Evolutionary conservation across 352 stramenopile genomes (phyloP).

Genomic region (Phytophthora colocasiae): DNA sequence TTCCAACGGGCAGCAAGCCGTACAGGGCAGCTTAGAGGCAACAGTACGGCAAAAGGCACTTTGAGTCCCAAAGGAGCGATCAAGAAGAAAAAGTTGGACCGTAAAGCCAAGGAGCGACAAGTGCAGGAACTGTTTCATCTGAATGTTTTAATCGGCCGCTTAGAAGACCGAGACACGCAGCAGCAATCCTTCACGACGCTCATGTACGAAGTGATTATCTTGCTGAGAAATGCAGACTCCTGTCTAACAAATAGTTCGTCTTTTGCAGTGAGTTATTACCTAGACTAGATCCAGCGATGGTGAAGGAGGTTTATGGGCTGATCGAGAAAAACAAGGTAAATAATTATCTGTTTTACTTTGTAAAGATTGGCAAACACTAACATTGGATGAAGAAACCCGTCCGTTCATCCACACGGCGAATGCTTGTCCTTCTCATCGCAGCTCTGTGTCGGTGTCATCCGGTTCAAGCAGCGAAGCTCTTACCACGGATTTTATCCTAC

Average conservation of each 20-base stretch:
- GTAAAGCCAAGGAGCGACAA: constrained; percentile 52
- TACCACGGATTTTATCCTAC: constrained; percentile 57
- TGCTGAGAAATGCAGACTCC: not conserved
- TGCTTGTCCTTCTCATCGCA: constrained; percentile 67
- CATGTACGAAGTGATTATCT: constrained; percentile 38
- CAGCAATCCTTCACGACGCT: constrained; percentile 61
- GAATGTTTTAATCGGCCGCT: constrained; percentile 54
- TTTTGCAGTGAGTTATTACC: constrained; percentile 47
- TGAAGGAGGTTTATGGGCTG: constrained; percentile 48
- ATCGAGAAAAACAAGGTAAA: constrained; percentile 74
- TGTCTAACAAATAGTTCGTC: constrained; percentile 4
- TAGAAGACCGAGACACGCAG: constrained; percentile 76
- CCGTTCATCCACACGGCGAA: constrained; percentile 59
- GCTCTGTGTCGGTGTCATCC: constrained; percentile 63
- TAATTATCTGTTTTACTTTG: not conserved
- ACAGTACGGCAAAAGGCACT: not conserved
- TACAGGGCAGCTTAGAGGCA: constrained; percentile 8
- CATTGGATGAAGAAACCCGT: constrained; percentile 39
- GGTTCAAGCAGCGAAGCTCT: constrained; percentile 33
- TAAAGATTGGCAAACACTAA: not conserved
- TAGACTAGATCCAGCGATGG: constrained; percentile 39
- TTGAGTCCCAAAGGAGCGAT: constrained; percentile 42
- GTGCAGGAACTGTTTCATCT: constrained; percentile 47
- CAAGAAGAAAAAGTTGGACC: constrained; percentile 54
- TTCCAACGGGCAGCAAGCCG: constrained; percentile 10